Conservation (phyloP, 139 green algal species). For the Chara braunii region DNA sequence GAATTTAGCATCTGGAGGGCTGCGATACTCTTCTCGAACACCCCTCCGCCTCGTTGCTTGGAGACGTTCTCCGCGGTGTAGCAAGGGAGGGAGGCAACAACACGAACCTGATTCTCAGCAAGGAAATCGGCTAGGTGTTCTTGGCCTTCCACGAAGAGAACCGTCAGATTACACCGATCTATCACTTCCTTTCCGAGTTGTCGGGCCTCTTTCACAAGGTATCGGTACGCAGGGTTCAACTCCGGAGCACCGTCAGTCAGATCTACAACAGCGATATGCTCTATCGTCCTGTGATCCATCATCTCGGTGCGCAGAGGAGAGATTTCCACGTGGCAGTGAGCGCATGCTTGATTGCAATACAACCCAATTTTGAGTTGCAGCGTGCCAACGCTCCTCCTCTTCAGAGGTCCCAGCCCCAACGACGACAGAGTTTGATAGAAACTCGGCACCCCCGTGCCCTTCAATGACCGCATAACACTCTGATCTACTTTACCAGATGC, state of each 20-base stretch:
- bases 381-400: constrained; percentile 43
- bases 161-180: constrained; percentile 96
- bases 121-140: constrained; percentile 76
- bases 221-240: constrained; percentile 73
- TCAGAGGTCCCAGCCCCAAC: too few species aligned
- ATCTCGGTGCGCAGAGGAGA: constrained; percentile 69
- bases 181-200: constrained; percentile 75
- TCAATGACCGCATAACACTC: too few species aligned
- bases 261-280: constrained; percentile 58
- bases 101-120: constrained; percentile 65
- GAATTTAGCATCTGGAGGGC: constrained; percentile 72
- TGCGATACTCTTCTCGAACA: constrained; percentile 83
- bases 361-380: constrained; percentile 95
- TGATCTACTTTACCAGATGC: too few species aligned
- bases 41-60: constrained; percentile 60
- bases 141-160: constrained; percentile 87
- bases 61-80: constrained; percentile 83
- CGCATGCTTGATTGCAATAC: constrained; percentile 96
- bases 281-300: constrained; percentile 49
- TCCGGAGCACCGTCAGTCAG: constrained; percentile 90
- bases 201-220: constrained; percentile 67
- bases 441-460: too few species aligned
- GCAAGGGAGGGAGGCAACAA: constrained; percentile 92
- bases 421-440: too few species aligned
- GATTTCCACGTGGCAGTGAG: constrained; percentile 93